Percentiles rank a stretch among this genome's conserved stretches.
phyloP scores from a whole-genome alignment of 768 basidiomycete species.

The Agaricus subrufescens region DNA sequence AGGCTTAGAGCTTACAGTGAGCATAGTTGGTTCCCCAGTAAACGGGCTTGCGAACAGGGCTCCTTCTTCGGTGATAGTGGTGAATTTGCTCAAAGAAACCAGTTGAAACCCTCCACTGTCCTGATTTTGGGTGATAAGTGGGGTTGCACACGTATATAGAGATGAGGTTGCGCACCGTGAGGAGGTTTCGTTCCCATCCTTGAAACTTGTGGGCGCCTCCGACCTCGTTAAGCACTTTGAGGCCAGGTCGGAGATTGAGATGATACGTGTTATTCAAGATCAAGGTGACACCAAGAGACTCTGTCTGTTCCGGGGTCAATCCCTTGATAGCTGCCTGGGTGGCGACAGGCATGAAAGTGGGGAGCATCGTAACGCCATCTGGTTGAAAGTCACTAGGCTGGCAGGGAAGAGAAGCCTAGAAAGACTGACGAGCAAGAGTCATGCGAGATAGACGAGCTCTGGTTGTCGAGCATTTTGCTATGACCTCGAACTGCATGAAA shows the following conservation, averaged over 20 bases:
- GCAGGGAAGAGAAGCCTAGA: neutral
- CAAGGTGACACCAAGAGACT: slow-evolving; percentile 74
- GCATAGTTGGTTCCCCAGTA: slow-evolving; percentile 82
- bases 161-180: slow-evolving; percentile 53
- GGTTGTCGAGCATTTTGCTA: slow-evolving; percentile 79
- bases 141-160: neutral
- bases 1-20: slow-evolving; percentile 55
- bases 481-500: slow-evolving; percentile 75
- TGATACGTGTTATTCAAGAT: slow-evolving; percentile 92
- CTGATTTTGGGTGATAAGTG: slow-evolving; percentile 27
- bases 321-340: slow-evolving; percentile 93
- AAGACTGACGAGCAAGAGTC: slow-evolving; percentile 68
- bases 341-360: slow-evolving; percentile 92
- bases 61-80: slow-evolving; percentile 83
- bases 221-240: slow-evolving; percentile 62
- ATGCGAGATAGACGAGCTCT: slow-evolving; percentile 82
- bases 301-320: slow-evolving; percentile 80
- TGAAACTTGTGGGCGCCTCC: slow-evolving; percentile 91
- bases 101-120: slow-evolving; percentile 91
- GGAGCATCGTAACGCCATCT: slow-evolving; percentile 82
- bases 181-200: slow-evolving; percentile 80
- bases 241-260: slow-evolving; percentile 80
- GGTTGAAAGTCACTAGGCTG: neutral
- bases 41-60: slow-evolving; percentile 84
- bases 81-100: slow-evolving; percentile 80